Evolutionary conservation across 2,329 filamentous ascomycete species (phyloP).

Genomic region (Diaporthe helianthi): DNA sequence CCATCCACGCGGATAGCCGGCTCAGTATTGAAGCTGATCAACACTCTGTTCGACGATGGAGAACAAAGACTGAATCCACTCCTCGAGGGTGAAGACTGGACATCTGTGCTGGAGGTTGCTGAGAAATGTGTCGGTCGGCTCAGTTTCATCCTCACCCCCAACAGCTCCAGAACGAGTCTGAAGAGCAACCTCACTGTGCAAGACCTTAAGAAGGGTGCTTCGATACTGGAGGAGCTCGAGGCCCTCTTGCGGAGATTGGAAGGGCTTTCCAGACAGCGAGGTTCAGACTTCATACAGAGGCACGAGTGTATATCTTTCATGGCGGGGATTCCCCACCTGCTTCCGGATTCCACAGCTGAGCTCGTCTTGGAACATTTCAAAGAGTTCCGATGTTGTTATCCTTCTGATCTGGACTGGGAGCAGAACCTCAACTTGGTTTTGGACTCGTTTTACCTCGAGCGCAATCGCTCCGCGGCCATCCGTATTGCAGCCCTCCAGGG

Average conservation of each 20-base stretch:
- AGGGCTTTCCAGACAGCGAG: constrained; percentile 52
- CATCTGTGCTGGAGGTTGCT: constrained; percentile 65
- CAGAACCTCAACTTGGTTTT: constrained; percentile 67
- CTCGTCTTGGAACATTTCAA: constrained; percentile 72
- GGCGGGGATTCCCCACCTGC: constrained; percentile 63
- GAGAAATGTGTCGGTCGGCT: constrained; percentile 53
- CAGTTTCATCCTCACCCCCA: constrained; percentile 3
- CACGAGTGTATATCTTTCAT: constrained; percentile 74
- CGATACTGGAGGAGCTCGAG: constrained; percentile 52
- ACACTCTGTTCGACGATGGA: constrained; percentile 61
- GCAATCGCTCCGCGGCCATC: constrained; percentile 64
- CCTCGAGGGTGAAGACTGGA: constrained; percentile 72
- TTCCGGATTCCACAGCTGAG: constrained; percentile 70
- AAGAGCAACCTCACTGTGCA: constrained; percentile 38
- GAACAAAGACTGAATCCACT: constrained; percentile 61
- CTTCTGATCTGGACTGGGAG: constrained; percentile 74
- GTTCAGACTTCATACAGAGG: constrained; percentile 65
- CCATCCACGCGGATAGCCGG: constrained; percentile 53
- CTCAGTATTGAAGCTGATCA: constrained; percentile 58
- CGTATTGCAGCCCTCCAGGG: constrained; percentile 68
- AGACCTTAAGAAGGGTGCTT: constrained; percentile 44
- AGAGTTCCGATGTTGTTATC: constrained; percentile 74
- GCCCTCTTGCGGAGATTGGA: constrained; percentile 59
- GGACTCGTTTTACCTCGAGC: constrained; percentile 69
- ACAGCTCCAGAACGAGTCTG: constrained; percentile 19